These are phyloP conservation scores for Nigrospora osmanthi DNA, from an alignment of 2,329 filamentous ascomycete genomes.

Conservation along the genomic window DNA sequence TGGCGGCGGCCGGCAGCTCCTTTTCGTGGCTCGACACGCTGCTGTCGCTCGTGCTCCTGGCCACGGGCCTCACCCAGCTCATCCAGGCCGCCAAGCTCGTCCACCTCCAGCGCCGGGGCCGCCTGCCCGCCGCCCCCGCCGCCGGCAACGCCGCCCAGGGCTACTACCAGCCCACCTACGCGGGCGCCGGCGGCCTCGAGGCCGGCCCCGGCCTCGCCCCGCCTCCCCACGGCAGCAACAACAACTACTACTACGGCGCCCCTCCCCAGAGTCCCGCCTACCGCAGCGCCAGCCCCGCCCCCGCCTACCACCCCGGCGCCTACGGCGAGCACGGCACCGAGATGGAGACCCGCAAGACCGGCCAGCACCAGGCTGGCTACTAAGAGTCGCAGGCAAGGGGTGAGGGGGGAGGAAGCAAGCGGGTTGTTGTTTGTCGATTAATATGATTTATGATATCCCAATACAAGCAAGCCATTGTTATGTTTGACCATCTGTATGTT, in stretches of 20 bases:
- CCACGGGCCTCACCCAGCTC: conserved; percentile 5
- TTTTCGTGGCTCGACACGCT: conserved; percentile 4
- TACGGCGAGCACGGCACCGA: too few species aligned
- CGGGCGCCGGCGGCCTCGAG: neutral
- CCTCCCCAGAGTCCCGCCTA: neutral
- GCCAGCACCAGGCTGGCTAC: too few species aligned
- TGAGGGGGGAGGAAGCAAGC: too few species aligned
- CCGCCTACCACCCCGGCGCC: too few species aligned
- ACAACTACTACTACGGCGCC: neutral
- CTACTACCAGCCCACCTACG: conserved; percentile 1
- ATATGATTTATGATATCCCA: too few species aligned
- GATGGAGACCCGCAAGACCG: too few species aligned
- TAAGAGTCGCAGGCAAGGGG: too few species aligned
- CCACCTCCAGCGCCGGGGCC: conserved; percentile 6
- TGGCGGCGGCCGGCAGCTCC: conserved; percentile 1
- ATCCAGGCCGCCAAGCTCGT: conserved; percentile 6
- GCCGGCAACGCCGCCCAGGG: neutral
- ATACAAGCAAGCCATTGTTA: too few species aligned
- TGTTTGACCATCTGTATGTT: too few species aligned
- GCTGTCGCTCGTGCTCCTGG: conserved; percentile 4
- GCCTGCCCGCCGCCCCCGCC: neutral
- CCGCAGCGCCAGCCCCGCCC: neutral
- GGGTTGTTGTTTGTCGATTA: too few species aligned
- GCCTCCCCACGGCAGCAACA: neutral
- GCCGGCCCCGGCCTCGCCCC: neutral